Evolutionary conservation across 139 green algal genomes (phyloP).

Genomic region (Chlorella sorokiniana): DNA sequence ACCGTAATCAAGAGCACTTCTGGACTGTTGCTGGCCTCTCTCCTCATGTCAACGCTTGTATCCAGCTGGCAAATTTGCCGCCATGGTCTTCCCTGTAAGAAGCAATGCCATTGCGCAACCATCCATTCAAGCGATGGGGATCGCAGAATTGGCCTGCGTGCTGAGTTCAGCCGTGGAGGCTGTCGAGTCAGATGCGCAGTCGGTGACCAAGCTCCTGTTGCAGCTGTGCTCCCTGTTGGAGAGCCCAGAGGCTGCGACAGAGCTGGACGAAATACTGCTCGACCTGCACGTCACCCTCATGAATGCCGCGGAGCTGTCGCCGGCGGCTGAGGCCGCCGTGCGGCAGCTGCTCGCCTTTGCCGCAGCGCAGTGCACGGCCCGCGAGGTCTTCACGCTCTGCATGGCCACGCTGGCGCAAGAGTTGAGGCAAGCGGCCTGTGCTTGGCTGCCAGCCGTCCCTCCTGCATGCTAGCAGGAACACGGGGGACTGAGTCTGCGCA

Average conservation of each 20-base stretch:
- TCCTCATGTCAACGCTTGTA: too few species aligned
- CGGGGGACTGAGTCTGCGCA: background rate
- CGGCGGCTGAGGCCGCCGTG: background rate
- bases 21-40: too few species aligned
- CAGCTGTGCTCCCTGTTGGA: background rate
- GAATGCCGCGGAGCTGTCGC: background rate
- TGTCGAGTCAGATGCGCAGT: background rate
- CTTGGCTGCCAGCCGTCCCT: background rate
- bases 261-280: slow-evolving; percentile 15
- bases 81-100: too few species aligned
- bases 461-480: too few species aligned
- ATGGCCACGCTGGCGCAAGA: slow-evolving; percentile 4
- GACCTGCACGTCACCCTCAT: background rate
- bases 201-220: background rate
- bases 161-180: background rate
- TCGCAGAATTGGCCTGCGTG: background rate
- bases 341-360: background rate
- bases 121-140: background rate
- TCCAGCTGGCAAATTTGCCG: background rate
- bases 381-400: slow-evolving; percentile 29
- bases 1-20: too few species aligned
- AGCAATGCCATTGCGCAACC: too few species aligned
- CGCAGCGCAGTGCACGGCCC: slow-evolving; percentile 1
- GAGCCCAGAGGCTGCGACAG: background rate
- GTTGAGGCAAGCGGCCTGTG: background rate